phyloP scores from a whole-genome alignment of 179 eudicot genomes.

The Camellia oleifera region DNA sequence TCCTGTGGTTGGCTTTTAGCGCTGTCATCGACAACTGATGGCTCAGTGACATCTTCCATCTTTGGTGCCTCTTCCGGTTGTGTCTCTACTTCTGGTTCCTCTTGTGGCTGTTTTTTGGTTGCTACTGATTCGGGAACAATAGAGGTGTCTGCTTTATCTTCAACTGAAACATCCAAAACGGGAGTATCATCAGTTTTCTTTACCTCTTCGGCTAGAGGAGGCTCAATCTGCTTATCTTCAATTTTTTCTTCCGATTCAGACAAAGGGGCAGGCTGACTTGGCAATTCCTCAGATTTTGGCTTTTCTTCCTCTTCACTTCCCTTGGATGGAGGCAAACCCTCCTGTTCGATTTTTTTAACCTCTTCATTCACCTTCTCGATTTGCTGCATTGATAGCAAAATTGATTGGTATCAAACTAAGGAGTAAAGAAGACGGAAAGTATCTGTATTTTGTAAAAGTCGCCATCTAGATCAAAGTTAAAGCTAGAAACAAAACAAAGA shows the following conservation, averaged over 20 bases:
- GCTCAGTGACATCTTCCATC: neutral
- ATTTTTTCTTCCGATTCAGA: conserved; percentile 18
- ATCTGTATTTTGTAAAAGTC: neutral
- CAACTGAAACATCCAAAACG: neutral
- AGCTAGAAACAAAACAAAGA: neutral
- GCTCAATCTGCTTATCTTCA: conserved; percentile 22
- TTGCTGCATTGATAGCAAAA: conserved; percentile 17
- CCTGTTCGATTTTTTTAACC: conserved; percentile 24
- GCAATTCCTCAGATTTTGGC: conserved; percentile 14
- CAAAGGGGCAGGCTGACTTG: neutral
- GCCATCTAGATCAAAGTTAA: neutral
- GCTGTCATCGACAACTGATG: no score
- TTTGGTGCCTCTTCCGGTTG: neutral
- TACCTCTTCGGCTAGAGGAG: conserved; percentile 13
- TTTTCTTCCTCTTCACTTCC: conserved; percentile 13
- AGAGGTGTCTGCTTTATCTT: neutral
- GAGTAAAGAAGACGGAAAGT: neutral
- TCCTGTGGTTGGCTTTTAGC: conserved; percentile 5
- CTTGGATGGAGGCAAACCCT: neutral
- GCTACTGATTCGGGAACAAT: neutral
- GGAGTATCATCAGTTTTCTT: conserved; percentile 13
- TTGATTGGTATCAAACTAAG: neutral
- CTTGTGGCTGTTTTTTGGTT: neutral
- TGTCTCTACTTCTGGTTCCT: neutral
- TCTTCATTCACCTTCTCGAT: conserved; percentile 17